Evolutionary conservation across 805 yeast genomes (phyloP).

Genomic region (Kluyveromyces wickerhamii): DNA sequence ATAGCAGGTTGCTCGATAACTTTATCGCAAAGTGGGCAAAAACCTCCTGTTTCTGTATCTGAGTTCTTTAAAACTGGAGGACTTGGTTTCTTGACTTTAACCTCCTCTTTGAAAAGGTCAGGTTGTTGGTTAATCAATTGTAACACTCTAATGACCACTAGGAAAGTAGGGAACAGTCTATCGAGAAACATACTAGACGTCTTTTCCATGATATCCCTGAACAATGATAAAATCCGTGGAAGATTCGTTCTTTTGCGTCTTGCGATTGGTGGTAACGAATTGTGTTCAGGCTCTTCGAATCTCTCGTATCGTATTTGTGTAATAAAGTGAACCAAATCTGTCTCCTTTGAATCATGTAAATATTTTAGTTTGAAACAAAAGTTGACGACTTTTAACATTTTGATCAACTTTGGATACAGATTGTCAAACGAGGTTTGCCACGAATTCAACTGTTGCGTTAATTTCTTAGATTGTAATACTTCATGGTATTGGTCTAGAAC

Average conservation of each 20-base stretch:
- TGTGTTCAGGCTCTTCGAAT: not conserved
- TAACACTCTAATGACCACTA: conserved; percentile 70
- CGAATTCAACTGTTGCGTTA: not conserved
- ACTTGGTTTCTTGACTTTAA: conserved; percentile 2
- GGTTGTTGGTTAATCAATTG: conserved; percentile 50
- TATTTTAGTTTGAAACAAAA: conserved; percentile 4
- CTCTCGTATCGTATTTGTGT: conserved; percentile 3
- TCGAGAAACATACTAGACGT: conserved; percentile 11
- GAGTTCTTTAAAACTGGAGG: conserved; percentile 35
- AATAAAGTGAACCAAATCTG: not conserved
- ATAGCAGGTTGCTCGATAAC: conserved; percentile 70
- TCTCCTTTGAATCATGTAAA: conserved; percentile 1
- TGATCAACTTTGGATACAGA: conserved; percentile 2
- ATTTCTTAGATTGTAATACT: conserved; percentile 12
- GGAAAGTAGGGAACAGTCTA: conserved; percentile 63
- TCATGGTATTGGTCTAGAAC: conserved; percentile 9
- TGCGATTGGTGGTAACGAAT: not conserved
- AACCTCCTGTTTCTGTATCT: conserved; percentile 9
- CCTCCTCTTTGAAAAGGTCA: conserved; percentile 3
- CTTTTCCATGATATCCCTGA: conserved; percentile 9
- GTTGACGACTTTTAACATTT: conserved; percentile 1
- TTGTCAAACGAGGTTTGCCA: conserved; percentile 4
- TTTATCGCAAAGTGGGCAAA: conserved; percentile 66
- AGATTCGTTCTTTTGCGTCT: conserved; percentile 3
- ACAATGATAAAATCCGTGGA: not conserved